Base-by-base conservation (phyloP, 148 eudicot species). In the Chenopodium formosanum region DNA sequence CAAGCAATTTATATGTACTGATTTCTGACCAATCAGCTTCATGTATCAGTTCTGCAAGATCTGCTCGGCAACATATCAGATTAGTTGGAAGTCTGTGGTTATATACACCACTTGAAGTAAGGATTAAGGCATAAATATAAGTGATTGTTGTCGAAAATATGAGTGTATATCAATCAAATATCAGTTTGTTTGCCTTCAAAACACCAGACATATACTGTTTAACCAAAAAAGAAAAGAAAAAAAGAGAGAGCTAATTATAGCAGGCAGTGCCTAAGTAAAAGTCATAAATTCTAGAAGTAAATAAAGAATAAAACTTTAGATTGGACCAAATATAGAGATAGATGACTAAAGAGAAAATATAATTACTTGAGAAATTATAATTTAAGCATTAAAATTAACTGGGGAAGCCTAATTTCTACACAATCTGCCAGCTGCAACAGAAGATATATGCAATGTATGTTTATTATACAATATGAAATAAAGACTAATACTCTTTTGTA, bases 321-420 rank as follows among this genome's bases (percentile, higher is more conserved):
- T 6, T 47, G 50, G 50, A 47, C 50, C 8, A 47, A 47, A 1
- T 47, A 47, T 6, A 13, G 58, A 52, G 58, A 52, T 52, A 10
- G 11, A 1, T 52, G 34, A 13, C 13, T 13, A 52, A 52, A 10
- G 13, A 52, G 2, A 13, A 52, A 10, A 14, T 52, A 14, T 13
- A 11, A 52, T 52, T 52, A 52, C 58, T 14, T 52, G 58, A 71
- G 97, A 88, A 84, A 90, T 80, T 69, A 90, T 44, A 22, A 25
- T 25, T 25, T 25, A 25, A 91, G 50, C 83, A 95, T 83, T 63
- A 92, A 10, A 62, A 91, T 48, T 52, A 95, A 78, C 47, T 92
- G 88, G 4, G 94, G 97, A 37, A 93, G 84, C 76, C 97, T 97
- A 29, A 95, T 69, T 86, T 86, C 95, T 27, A 81, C 84, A 85